These are phyloP conservation scores for Amyloporia xantha DNA, from an alignment of 768 basidiomycete genomes.

Conservation along the genomic window DNA sequence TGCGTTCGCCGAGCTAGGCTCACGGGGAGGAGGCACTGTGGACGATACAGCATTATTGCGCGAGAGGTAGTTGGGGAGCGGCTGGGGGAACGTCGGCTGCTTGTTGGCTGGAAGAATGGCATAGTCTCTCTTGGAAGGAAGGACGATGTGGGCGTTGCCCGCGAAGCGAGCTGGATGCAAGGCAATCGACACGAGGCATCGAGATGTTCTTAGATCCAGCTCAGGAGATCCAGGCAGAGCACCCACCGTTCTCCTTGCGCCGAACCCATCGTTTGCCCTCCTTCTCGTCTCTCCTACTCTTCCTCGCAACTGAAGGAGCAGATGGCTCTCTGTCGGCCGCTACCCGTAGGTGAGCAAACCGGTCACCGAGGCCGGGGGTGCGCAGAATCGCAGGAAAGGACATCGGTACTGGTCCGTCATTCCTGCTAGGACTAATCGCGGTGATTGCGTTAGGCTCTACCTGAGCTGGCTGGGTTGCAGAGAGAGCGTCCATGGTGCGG, in stretches of 20 bases:
- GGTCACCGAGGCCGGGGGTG: conserved; percentile 44
- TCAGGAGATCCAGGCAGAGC: not conserved
- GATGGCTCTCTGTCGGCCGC: not conserved
- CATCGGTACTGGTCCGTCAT: conserved; percentile 38
- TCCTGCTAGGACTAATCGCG: not conserved
- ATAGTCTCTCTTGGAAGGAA: conserved; percentile 56
- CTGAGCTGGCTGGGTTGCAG: not conserved
- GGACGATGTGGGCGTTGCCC: conserved; percentile 65
- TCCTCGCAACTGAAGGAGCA: conserved; percentile 26
- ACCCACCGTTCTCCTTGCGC: conserved; percentile 71
- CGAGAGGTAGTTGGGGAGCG: conserved; percentile 63
- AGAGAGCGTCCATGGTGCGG: not conserved
- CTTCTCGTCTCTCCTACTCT: conserved; percentile 47
- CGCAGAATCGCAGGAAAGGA: conserved; percentile 71
- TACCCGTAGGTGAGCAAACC: conserved; percentile 50
- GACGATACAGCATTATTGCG: conserved; percentile 51
- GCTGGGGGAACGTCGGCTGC: conserved; percentile 65
- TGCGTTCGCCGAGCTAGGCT: conserved; percentile 55
- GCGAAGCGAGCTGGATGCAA: conserved; percentile 52
- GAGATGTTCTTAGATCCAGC: not conserved
- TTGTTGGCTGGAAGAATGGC: conserved; percentile 35
- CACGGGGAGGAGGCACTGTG: conserved; percentile 29
- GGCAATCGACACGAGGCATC: conserved; percentile 5
- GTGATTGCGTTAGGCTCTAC: not conserved
- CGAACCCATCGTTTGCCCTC: conserved; percentile 76